These are phyloP conservation scores for Protea cynaroides DNA, from an alignment of 164 flowering plant genomes.

Conservation along the genomic window DNA sequence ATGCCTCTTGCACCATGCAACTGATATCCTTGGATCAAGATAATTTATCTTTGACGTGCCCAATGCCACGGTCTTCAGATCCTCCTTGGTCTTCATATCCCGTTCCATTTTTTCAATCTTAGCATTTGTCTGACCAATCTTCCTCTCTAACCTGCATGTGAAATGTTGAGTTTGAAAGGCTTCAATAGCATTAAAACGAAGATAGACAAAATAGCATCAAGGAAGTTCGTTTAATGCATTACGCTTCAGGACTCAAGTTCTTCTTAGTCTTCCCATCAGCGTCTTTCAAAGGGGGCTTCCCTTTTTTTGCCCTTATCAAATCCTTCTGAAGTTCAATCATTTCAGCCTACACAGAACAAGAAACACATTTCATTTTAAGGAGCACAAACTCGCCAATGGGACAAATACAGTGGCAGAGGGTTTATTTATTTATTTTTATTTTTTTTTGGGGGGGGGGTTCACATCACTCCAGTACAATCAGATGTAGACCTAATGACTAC, in stretches of 20 bases:
- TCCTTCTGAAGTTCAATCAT: slow-evolving; percentile 61
- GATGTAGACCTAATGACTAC: slow-evolving; percentile 20
- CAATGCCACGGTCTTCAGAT: slow-evolving; percentile 66
- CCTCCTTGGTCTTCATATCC: slow-evolving; percentile 59
- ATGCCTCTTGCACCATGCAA: slow-evolving; percentile 85
- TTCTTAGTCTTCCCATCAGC: slow-evolving; percentile 76
- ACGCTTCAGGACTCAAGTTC: slow-evolving; percentile 84
- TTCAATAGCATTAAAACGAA: neutral
- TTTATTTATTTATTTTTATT: too few relatives aligned
- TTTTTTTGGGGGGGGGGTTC: too few relatives aligned
- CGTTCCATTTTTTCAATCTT: slow-evolving; percentile 63
- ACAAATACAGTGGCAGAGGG: too few relatives aligned
- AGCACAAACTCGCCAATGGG: too few relatives aligned
- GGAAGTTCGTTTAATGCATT: slow-evolving; percentile 16
- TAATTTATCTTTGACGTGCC: slow-evolving; percentile 80
- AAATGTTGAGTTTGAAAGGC: neutral
- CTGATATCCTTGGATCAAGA: slow-evolving; percentile 73
- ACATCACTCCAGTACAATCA: too few relatives aligned
- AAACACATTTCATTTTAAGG: neutral
- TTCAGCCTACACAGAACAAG: slow-evolving; percentile 2
- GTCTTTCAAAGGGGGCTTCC: slow-evolving; percentile 81
- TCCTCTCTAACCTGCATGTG: slow-evolving; percentile 49
- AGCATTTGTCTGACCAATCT: slow-evolving; percentile 46
- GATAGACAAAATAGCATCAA: neutral
- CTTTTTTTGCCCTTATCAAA: slow-evolving; percentile 79